Base-by-base conservation (phyloP, 345 rosid species). In the Pelargonium nanum region DNA sequence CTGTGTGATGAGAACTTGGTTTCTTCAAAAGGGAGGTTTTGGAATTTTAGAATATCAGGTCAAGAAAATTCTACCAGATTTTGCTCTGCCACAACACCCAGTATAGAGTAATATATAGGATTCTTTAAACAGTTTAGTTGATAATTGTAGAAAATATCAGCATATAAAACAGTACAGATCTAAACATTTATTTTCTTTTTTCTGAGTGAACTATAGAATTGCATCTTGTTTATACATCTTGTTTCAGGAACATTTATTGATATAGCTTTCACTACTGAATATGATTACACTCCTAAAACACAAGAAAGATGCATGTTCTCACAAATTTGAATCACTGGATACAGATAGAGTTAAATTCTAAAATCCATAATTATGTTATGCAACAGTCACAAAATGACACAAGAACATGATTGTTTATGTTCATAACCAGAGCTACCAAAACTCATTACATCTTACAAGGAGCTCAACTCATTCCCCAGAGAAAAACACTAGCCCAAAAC, bases 1-100 rank as follows among this genome's bases (percentile, higher is more conserved):
- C 75, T 89, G 22, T 87, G 89, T 30, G 89, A 85, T 55, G 91
- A 84, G 62, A 89, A 93, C 77, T 70, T 84, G 69, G 78, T 84
- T 72, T 81, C 85, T 58, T 77, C 91, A 3, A 89, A 82, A 72
- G 97, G 95, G 24, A 77, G 69, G 63, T 63, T 86, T 48, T 88
- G 96, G 95, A 75, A 72, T 58, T 89, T 82, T 63, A 71, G 70
- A 75, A 71, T 92, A 67, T 55, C 54, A 2, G 74, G 69, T 52
- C 74, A 74, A 75, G 63, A 83, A 62, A 78, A 82, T 73, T 67
- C 83, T 56, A 67, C 77, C 56, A 71, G 66, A 28, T 89, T 86
- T 66, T 89, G 96, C 75, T 62, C 72, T 19, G 64, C 74, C 30
- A 69, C 67, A 54, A 61, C 62, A 54, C 3, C 24, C 60, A 59